Evolutionary conservation across 2,329 filamentous ascomycete species (phyloP), one percentile per base, ranked within the genome.

Genomic region (Pestalotiopsis sp.): DNA sequence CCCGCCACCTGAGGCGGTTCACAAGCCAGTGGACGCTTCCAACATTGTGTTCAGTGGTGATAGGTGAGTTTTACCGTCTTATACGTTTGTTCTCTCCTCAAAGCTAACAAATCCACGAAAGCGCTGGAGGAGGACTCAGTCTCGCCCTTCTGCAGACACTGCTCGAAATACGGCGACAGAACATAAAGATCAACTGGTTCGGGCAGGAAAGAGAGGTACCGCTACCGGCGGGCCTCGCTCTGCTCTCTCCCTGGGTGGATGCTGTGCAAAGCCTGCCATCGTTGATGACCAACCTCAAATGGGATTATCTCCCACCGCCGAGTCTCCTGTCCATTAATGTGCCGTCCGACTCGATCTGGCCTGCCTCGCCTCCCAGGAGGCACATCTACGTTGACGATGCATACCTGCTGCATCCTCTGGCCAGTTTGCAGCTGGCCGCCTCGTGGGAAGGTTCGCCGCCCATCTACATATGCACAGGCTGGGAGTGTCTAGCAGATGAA

Each of bases 11-110:
- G 90, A 85, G 20, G 86, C 92, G 0, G 85, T 89, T 58, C 92
- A 96, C 76, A 82, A 85, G 14, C 81, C 92, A 2, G 86, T 95
- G 1, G 80, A 83, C 5, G 84, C 93, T 0, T 81, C 83, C 56
- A 83, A 93, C 66, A 90, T 96, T 56, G 88, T 94, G 10, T 82
- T 96, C 71, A 85, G 86, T 2, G 93, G 93, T 52, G 93, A 96
- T 71, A 88, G 85, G 85, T 87, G 75, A 68, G 77, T 13, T n/a
- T 52, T 39, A 13, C 6, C 6, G 14, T 22, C 11, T 38, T 22
- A 62, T 26, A 7, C 5, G 30, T 52, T 7, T 11, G 17, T 9
- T 13, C 13, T 57, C 35, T 14, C 6, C 22, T 9, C n/a, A 55
- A 14, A 4, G n/a, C 24, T 38, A 17, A 2, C 35, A n/a, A n/a